Conservation (phyloP, 2,329 filamentous ascomycete species). For the Helotiales sp. region DNA sequence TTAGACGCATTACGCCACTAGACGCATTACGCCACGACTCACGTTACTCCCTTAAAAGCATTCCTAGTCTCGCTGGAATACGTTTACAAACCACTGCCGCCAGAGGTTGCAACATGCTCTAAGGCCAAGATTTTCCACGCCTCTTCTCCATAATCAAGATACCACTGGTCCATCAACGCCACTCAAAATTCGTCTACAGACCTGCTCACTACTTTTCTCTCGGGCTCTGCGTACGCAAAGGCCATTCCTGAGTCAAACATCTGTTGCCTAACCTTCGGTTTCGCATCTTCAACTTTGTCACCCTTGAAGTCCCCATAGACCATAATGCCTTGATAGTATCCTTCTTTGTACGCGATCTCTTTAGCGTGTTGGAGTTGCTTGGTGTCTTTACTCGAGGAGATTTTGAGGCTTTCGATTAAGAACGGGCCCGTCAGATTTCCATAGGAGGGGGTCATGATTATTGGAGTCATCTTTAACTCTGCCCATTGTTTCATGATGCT, state of each 20-base stretch:
- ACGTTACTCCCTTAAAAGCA: slow-evolving; percentile 81
- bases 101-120: slow-evolving; percentile 70
- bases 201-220: slow-evolving; percentile 84
- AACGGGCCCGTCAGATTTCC: slow-evolving; percentile 82
- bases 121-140: slow-evolving; percentile 81
- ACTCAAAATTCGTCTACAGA: slow-evolving; percentile 94
- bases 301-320: slow-evolving; percentile 86
- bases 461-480: slow-evolving; percentile 83
- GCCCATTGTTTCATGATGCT: slow-evolving; percentile 97
- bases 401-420: slow-evolving; percentile 91
- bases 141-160: slow-evolving; percentile 93
- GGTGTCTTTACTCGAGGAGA: slow-evolving; percentile 91
- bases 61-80: slow-evolving; percentile 79
- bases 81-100: slow-evolving; percentile 74
- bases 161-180: slow-evolving; percentile 95
- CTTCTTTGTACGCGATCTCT: slow-evolving; percentile 95
- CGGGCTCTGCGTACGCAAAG: slow-evolving; percentile 92
- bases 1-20: too few species aligned
- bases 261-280: slow-evolving; percentile 80
- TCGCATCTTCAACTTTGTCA: slow-evolving; percentile 82
- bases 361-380: slow-evolving; percentile 93
- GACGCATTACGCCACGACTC: too few species aligned
- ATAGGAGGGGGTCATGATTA: slow-evolving; percentile 88
- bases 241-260: slow-evolving; percentile 79
- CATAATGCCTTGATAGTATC: slow-evolving; percentile 94